Percentiles rank a stretch among this genome's conserved stretches.
Conservation (phyloP, 2,329 filamentous ascomycete genomes). For the Anthostomella pinea region DNA sequence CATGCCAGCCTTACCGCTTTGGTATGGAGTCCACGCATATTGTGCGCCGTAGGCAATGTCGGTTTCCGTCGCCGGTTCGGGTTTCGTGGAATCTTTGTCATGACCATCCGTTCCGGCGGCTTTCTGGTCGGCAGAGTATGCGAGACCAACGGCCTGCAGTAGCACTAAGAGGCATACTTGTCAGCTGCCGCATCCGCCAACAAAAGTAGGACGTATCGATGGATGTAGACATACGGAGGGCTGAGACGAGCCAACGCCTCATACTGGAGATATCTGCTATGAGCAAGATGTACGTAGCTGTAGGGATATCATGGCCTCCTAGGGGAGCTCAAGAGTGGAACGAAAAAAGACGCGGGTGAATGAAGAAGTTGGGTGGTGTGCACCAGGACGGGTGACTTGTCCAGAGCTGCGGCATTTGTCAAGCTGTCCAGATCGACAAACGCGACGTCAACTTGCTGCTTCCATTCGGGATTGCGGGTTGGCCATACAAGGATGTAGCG, state of each 20-base stretch:
- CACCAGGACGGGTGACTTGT: slow-evolving; percentile 3
- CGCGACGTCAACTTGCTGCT: slow-evolving; percentile 18
- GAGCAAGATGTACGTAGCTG: slow-evolving; percentile 25
- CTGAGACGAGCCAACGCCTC: slow-evolving; percentile 31
- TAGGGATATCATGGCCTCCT: slow-evolving; percentile 31
- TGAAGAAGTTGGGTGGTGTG: slow-evolving; percentile 1
- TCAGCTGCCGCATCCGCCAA: slow-evolving; percentile 7
- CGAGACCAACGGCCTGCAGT: slow-evolving; percentile 27
- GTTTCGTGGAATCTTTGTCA: slow-evolving; percentile 17
- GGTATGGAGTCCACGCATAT: slow-evolving; percentile 31
- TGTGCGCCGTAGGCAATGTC: slow-evolving; percentile 23
- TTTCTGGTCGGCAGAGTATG: slow-evolving; percentile 28
- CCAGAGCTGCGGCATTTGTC: slow-evolving; percentile 8
- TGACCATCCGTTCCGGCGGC: slow-evolving; percentile 20
- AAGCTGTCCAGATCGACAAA: slow-evolving; percentile 32
- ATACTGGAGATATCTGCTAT: slow-evolving; percentile 30
- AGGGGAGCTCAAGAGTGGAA: slow-evolving; percentile 11
- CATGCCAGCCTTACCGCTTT: slow-evolving; percentile 27
- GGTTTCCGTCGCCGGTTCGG: slow-evolving; percentile 23
- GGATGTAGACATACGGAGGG: slow-evolving; percentile 27
- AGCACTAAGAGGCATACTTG: slow-evolving; percentile 23
- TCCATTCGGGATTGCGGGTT: not conserved
- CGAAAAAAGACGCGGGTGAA: slow-evolving; percentile 6
- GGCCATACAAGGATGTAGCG: too few relatives aligned
- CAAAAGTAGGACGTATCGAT: slow-evolving; percentile 2